Conservation (phyloP, 1,284 basidiomycete genomes). For the Mixia osmundae region DNA sequence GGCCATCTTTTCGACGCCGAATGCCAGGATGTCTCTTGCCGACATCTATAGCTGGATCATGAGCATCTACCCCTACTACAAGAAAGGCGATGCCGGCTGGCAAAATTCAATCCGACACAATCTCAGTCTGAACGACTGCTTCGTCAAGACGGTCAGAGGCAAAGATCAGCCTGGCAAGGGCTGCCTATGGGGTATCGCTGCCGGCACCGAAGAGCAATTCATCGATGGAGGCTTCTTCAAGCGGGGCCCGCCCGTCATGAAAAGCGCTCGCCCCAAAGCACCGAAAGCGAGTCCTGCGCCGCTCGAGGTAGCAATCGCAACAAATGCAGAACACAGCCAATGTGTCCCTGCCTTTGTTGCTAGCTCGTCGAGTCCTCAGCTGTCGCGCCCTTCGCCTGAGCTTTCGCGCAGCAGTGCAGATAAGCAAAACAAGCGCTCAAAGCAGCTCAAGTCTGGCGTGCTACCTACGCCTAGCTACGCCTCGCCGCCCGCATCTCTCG, state of each 20-base stretch:
- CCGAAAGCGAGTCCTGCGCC: too few relatives aligned
- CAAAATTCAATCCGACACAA: constrained; percentile 87
- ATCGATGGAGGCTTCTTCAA: constrained; percentile 18
- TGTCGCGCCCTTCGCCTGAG: not conserved
- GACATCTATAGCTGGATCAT: constrained; percentile 15
- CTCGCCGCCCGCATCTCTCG: too few relatives aligned
- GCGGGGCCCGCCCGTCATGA: constrained; percentile 5
- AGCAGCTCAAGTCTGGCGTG: too few relatives aligned
- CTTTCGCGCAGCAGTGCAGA: not conserved
- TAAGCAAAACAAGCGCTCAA: not conserved
- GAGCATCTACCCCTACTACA: constrained; percentile 15
- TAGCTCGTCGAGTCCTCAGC: not conserved
- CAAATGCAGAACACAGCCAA: too few relatives aligned
- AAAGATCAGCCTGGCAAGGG: constrained; percentile 23
- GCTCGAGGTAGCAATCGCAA: too few relatives aligned
- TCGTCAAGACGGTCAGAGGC: constrained; percentile 17
- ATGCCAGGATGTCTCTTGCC: constrained; percentile 11
- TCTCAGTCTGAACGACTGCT: constrained; percentile 49
- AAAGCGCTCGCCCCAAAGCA: not conserved
- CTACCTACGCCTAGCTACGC: too few relatives aligned
- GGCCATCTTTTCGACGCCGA: constrained; percentile 9
- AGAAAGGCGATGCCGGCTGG: constrained; percentile 40
- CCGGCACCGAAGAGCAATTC: constrained; percentile 19
- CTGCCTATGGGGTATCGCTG: constrained; percentile 23
- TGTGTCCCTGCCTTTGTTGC: not conserved